These are phyloP conservation scores for Beta macrorhiza DNA, from an alignment of 179 eudicot genomes.

Conservation along the genomic window DNA sequence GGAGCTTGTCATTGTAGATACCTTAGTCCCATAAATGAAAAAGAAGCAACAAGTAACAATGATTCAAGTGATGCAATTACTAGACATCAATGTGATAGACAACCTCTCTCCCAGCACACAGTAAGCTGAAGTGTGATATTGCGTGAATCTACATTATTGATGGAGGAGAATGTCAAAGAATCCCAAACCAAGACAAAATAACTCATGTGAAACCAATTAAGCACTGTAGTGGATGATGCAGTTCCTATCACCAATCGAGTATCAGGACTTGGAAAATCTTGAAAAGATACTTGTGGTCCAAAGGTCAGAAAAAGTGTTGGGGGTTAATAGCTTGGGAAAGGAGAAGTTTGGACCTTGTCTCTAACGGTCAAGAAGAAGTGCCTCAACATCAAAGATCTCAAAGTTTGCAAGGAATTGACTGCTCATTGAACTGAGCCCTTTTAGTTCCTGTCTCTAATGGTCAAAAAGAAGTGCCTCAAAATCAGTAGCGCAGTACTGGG, in stretches of 20 bases:
- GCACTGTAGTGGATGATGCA: neutral
- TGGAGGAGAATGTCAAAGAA: neutral
- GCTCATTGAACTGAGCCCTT: neutral
- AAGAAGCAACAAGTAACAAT: neutral
- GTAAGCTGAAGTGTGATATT: neutral
- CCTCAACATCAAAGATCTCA: conserved; percentile 1
- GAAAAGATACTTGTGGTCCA: neutral
- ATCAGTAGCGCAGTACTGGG: neutral
- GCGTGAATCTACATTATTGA: neutral
- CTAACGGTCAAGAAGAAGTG: neutral
- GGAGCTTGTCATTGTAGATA: neutral
- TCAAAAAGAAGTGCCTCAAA: too few species aligned
- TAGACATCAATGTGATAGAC: neutral
- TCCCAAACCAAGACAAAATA: neutral
- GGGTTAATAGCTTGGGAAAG: neutral
- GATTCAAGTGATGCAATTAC: neutral
- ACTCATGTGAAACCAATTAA: neutral
- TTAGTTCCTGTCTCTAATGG: too few species aligned
- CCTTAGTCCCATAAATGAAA: neutral
- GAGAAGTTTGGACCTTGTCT: too few species aligned
- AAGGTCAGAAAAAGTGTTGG: neutral
- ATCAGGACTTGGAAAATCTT: neutral
- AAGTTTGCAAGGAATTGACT: neutral
- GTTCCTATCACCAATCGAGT: neutral
- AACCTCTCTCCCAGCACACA: neutral